Conservation (phyloP, 1,284 basidiomycete genomes). For the Filobasidium uniguttulatum region DNA sequence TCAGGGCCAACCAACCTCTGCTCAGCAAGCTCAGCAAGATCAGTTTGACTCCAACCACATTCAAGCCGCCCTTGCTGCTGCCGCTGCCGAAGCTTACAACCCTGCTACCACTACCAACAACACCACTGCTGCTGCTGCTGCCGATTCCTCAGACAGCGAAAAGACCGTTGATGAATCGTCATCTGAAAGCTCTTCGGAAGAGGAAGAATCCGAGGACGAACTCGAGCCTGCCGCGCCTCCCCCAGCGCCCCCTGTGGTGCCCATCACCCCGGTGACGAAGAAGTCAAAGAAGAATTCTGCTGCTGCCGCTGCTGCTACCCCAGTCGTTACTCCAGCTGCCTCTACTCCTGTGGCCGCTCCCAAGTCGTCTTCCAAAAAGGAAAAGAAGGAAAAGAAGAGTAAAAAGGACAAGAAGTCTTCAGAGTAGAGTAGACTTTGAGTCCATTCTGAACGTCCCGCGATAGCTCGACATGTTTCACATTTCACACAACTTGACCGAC, state of each 20-base stretch:
- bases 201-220: slow-evolving; percentile 2
- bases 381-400: slow-evolving; percentile 17
- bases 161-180: slow-evolving; percentile 1
- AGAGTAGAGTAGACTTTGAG: no score
- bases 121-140: slow-evolving; percentile 8
- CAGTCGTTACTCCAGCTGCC: neutral
- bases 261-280: slow-evolving; percentile 4
- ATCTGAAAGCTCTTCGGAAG: neutral
- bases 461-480: no score
- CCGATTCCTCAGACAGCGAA: slow-evolving; percentile 5
- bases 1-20: neutral
- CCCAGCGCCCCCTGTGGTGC: slow-evolving; percentile 4
- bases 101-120: slow-evolving; percentile 13
- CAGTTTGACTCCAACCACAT: no score
- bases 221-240: slow-evolving; percentile 4
- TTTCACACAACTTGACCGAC: no score
- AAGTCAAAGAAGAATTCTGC: slow-evolving; percentile 4
- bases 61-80: slow-evolving; percentile 10
- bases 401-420: slow-evolving; percentile 18
- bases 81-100: slow-evolving; percentile 15
- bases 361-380: slow-evolving; percentile 15
- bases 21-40: neutral
- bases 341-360: neutral
- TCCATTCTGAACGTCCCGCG: no score
- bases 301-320: neutral